Evolutionary conservation across 2,329 filamentous ascomycete genomes (phyloP).

Genomic region (Clarireedia homoeocarpa): DNA sequence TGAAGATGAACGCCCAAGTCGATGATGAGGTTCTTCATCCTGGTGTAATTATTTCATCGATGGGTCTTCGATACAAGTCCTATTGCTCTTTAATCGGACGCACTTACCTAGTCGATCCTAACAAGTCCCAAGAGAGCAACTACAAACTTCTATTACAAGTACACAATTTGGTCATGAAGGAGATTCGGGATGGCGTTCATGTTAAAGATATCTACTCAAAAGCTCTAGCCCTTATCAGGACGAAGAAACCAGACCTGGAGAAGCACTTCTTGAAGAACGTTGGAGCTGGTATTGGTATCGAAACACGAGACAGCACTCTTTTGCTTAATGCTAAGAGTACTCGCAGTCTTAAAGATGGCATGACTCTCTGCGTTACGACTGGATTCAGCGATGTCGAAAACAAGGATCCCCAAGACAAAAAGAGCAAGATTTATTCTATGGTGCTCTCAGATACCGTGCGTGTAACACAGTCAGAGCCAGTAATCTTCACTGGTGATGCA

Average conservation of each 20-base stretch:
- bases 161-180: constrained; percentile 84
- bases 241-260: constrained; percentile 91
- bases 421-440: constrained; percentile 80
- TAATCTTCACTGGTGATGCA: constrained; percentile 90
- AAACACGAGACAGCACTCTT: constrained; percentile 77
- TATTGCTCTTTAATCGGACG: constrained; percentile 89
- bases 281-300: constrained; percentile 86
- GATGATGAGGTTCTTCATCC: constrained; percentile 79
- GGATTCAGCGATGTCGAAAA: constrained; percentile 88
- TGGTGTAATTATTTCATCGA: constrained; percentile 85
- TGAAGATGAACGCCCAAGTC: constrained; percentile 70
- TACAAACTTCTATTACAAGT: constrained; percentile 83
- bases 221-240: constrained; percentile 68
- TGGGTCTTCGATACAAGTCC: constrained; percentile 91
- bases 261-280: constrained; percentile 92
- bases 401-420: constrained; percentile 78
- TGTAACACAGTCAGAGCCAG: constrained; percentile 68
- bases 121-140: constrained; percentile 88
- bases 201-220: constrained; percentile 91
- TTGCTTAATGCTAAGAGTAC: constrained; percentile 81
- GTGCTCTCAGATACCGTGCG: constrained; percentile 90
- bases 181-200: constrained; percentile 75
- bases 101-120: constrained; percentile 94
- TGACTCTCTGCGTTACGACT: constrained; percentile 88
- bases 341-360: constrained; percentile 82